Base-by-base conservation (phyloP, 2,329 filamentous ascomycete species). In the Tolypocladium nubicola region DNA sequence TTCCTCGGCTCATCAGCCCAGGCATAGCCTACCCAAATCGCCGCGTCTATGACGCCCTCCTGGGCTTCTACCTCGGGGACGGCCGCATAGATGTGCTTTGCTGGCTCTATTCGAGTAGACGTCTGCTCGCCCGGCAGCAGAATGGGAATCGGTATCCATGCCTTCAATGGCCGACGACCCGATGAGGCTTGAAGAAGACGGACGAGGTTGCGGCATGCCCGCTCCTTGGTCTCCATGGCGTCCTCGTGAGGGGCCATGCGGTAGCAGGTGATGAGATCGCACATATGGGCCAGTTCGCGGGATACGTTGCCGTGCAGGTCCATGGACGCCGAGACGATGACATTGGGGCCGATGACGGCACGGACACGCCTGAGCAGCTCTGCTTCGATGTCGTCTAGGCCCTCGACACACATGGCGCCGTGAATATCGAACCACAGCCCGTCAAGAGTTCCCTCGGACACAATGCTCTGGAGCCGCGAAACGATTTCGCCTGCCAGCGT, bases 401-500 rank as follows among this genome's bases (percentile, higher is more conserved):
- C 76, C 40, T 79, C 75, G 1, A 81, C 79, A 50, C 74, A 77
- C 78, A 82, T 81, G 4, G 79, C 79, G 19, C 79, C 79, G 60
- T 82, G 79, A 37, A 82, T 81, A 59, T 81, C 79, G 57, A 79
- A 78, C 78, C 78, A 82, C 9, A 82, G 63, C 1, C 79, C 79
- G 55, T 81, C 73, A 2, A 81, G 57, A 0, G 61, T 61, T 10
- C 62, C 59, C 23, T 64, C 64, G 0, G 64, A 61, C 0, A 68
- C 66, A n/a, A 80, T 74, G 0, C 62, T 62, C 0, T 55, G 41
- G 16, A 81, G 69, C 0, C 75, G 72, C 1, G 61, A 52, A 0
- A 76, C 50, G 1, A 79, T 75, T 57, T 78, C 76, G 0, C 26
- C 61, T 0, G 73, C 68, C 8, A 81, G 70, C 14, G 68, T 62